phyloP scores from a whole-genome alignment of 2,329 filamentous ascomycete species.

The Trichoderma sp. region DNA sequence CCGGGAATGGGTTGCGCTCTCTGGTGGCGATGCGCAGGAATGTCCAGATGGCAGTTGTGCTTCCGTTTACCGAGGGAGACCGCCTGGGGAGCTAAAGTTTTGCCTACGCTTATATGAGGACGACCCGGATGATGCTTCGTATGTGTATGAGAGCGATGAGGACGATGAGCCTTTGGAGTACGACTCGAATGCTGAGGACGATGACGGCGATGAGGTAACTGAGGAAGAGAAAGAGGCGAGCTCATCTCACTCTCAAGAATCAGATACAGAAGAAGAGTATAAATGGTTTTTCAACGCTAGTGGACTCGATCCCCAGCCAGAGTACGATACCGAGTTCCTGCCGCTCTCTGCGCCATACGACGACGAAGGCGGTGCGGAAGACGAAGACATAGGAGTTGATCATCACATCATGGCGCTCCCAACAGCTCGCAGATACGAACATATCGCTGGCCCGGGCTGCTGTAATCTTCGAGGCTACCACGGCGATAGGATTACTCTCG shows the following conservation, averaged over 20 bases:
- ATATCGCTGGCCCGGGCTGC: conserved; percentile 30
- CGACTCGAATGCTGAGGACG: conserved; percentile 3
- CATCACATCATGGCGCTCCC: neutral
- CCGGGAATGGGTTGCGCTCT: conserved; percentile 1
- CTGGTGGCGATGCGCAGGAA: neutral
- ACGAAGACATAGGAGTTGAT: neutral
- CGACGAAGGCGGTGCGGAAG: neutral
- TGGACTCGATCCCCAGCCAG: neutral
- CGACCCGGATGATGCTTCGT: neutral
- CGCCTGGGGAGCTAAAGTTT: neutral
- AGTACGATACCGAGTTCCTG: neutral
- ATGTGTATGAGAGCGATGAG: conserved; percentile 5
- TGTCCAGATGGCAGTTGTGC: conserved; percentile 20
- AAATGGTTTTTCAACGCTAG: neutral
- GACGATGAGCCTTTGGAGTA: conserved; percentile 11
- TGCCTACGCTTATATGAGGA: neutral
- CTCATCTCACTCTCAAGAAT: neutral
- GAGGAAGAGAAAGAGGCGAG: neutral
- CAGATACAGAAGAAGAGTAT: neutral
- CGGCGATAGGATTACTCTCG: conserved; percentile 28
- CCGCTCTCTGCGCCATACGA: conserved; percentile 20
- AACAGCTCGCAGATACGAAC: conserved; percentile 25
- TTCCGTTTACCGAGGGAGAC: conserved; percentile 17
- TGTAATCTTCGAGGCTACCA: conserved; percentile 23
- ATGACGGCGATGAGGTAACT: neutral